Percentiles rank a stretch among this genome's conserved stretches.
phyloP scores from a whole-genome alignment of 306 rosid genomes.

The Medicago arabica region DNA sequence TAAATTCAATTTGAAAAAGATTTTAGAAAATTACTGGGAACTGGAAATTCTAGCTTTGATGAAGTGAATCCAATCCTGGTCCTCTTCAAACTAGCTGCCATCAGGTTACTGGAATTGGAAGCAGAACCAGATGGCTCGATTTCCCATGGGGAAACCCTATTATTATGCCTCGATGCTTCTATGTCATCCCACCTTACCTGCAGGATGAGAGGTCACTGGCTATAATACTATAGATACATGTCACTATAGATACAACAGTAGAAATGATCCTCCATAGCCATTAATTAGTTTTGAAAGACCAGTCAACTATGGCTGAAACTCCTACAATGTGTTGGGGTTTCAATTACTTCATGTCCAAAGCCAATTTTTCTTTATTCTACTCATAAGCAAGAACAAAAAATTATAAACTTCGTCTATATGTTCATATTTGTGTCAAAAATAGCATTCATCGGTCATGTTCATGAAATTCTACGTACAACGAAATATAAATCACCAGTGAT shows the following conservation, averaged over 20 bases:
- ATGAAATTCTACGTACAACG: too few species aligned
- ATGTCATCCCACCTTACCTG: conserved; percentile 98
- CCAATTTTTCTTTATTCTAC: background rate
- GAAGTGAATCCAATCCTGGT: conserved; percentile 70
- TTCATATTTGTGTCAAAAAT: too few species aligned
- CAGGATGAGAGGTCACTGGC: background rate
- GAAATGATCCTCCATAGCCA: background rate
- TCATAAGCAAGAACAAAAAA: too few species aligned
- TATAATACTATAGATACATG: background rate
- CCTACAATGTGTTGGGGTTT: background rate
- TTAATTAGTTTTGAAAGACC: background rate
- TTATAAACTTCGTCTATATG: too few species aligned
- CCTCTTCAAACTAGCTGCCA: conserved; percentile 83
- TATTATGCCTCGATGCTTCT: conserved; percentile 69
- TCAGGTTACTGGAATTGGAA: conserved; percentile 60
- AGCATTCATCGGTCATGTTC: too few species aligned
- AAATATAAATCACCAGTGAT: too few species aligned
- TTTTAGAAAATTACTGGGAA: conserved; percentile 60
- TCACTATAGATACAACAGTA: background rate
- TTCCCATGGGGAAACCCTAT: conserved; percentile 99
- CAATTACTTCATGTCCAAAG: background rate
- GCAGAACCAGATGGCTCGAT: conserved; percentile 83
- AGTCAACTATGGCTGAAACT: background rate
- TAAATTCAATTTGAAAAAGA: background rate
- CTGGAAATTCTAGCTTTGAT: conserved; percentile 67